Base-by-base conservation (phyloP, 2,329 filamentous ascomycete genomes). In the Penicillium vulpinum region DNA sequence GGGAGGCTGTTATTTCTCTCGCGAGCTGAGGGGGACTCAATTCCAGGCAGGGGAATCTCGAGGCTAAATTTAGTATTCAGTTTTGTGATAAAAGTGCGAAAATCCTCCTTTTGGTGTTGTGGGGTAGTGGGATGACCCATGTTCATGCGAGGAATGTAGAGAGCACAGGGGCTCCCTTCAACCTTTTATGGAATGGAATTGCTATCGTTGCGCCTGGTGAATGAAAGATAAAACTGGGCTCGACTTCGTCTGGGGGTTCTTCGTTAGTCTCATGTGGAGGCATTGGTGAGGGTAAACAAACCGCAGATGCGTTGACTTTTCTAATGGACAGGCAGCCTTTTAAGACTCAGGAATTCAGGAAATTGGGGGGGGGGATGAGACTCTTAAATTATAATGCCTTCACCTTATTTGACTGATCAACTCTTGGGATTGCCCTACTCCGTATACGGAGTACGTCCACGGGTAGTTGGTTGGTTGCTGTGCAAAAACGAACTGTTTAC, bases 31-130 rank as follows among this genome's bases (percentile, higher is more conserved):
- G 68, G 70, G 0, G 67, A 69, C 33, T 52, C 61, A 13, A 60
- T 40, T 1, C 38, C 51, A 2, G 62, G 64, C 40, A 67, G 67
- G 2, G 70, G 71, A 7, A 77, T 71, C 15, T 73, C 65, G 2
- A 77, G 62, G 2, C 63, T 65, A 59, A 70, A 78, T 31, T 63
- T 57, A 3, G 64, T 50, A 59, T 77, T 78, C 38, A 78, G 62
- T 4, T 50, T 29, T 28, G 71, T 59, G 45, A 77, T 69, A 10
- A 71, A 56, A 9, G 63, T 48, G 18, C 63, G 51, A 39, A 73
- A 61, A 33, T 65, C 62, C 31, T 60, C 43, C n/a, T 65, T 66
- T 35, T 54, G 65, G 31, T 58, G 65, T 13, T 61, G 49, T 31
- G 70, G 68, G 18, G 69, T 72, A 33, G 21, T 56, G 11, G 59